Evolutionary conservation across 108 stramenopile genomes (phyloP).

Genomic region (Cyclotella sp.): DNA sequence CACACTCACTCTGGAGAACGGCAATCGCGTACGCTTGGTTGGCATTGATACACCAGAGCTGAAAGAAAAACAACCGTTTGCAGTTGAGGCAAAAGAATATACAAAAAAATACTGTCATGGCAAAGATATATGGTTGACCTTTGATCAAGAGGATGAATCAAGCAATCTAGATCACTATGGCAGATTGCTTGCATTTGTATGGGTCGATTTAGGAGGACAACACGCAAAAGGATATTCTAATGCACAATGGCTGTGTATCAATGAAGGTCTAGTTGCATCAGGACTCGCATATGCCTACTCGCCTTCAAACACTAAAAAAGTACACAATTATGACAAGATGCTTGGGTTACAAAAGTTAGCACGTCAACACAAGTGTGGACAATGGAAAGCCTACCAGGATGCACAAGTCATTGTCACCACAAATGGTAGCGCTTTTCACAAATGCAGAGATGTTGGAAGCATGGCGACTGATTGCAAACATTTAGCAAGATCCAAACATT

Average conservation of each 20-base stretch:
- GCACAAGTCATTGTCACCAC: conserved; percentile 54
- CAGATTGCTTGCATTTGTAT: conserved; percentile 67
- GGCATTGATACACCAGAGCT: conserved; percentile 87
- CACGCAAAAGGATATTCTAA: background rate
- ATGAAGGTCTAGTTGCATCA: conserved; percentile 73
- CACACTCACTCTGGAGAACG: conserved; percentile 71
- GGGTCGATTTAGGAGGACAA: conserved; percentile 45
- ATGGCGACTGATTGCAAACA: conserved; percentile 60
- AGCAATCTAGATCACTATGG: conserved; percentile 80
- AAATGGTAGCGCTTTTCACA: conserved; percentile 77
- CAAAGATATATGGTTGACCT: conserved; percentile 59
- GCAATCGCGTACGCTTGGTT: conserved; percentile 68
- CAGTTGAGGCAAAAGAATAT: conserved; percentile 82
- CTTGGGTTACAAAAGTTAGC: conserved; percentile 65
- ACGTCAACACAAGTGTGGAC: conserved; percentile 44
- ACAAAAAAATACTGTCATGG: conserved; percentile 65
- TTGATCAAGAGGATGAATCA: conserved; percentile 24
- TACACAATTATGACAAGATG: conserved; percentile 69
- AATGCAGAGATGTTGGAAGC: conserved; percentile 34
- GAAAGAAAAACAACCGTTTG: conserved; percentile 78
- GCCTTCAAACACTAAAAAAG: conserved; percentile 52
- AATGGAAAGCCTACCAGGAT: conserved; percentile 59
- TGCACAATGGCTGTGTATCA: conserved; percentile 71
- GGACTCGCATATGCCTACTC: conserved; percentile 69
- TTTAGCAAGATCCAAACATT: conserved; percentile 52